These are phyloP conservation scores for Dioscorea dumetorum DNA, from an alignment of 106 monocot genomes.

Conservation along the genomic window DNA sequence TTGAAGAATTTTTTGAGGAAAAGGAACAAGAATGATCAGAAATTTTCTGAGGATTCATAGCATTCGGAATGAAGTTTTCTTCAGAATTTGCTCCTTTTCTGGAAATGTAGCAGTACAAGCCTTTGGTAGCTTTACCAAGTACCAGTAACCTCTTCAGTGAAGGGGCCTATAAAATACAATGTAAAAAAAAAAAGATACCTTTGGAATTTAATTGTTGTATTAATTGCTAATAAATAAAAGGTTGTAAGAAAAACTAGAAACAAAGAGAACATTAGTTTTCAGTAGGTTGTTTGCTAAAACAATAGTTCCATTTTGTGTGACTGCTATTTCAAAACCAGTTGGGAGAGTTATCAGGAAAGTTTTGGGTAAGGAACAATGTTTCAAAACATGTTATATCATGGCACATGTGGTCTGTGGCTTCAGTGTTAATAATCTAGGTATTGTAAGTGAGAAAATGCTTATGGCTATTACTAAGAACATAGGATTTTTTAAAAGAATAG, in stretches of 20 bases:
- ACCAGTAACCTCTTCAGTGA: not conserved
- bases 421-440: not conserved
- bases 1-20: too few relatives aligned
- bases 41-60: not conserved
- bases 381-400: not conserved
- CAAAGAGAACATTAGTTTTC: not conserved
- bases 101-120: not conserved
- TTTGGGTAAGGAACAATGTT: not conserved
- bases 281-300: not conserved
- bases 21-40: not conserved
- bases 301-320: not conserved
- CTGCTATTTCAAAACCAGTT: not conserved
- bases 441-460: not conserved
- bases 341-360: not conserved
- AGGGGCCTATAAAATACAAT: not conserved
- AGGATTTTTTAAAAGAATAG: too few relatives aligned
- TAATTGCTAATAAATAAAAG: not conserved
- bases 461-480: too few relatives aligned
- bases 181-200: not conserved
- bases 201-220: not conserved
- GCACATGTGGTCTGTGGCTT: not conserved
- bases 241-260: not conserved
- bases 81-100: too few relatives aligned
- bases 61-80: not conserved
- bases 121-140: not conserved